These are phyloP conservation scores for Cercophora newfieldiana DNA, from an alignment of 495 filamentous ascomycete genomes.

Conservation along the genomic window DNA sequence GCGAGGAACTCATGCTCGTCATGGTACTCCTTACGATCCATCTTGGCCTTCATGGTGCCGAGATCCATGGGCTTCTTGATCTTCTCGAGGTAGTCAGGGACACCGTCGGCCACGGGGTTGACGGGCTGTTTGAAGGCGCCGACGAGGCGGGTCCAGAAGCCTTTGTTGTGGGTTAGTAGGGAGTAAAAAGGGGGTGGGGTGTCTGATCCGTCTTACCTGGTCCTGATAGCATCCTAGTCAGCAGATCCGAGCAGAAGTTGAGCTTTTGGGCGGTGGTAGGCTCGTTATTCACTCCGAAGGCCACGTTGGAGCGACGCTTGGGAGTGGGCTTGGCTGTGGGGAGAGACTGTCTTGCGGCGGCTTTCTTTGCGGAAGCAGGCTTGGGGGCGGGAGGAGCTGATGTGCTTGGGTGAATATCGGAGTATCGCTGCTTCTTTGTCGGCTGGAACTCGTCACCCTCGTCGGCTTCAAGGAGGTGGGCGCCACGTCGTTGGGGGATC, in stretches of 20 bases:
- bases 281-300: slow-evolving; percentile 22
- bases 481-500: slow-evolving; percentile 31
- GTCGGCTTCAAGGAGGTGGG: slow-evolving; percentile 39
- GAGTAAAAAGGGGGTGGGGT: not conserved
- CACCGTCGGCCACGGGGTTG: slow-evolving; percentile 43
- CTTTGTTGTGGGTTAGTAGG: slow-evolving; percentile 25
- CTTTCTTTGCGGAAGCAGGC: slow-evolving; percentile 26
- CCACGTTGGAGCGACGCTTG: slow-evolving; percentile 35
- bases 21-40: slow-evolving; percentile 44
- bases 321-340: slow-evolving; percentile 31
- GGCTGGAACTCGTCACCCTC: slow-evolving; percentile 33
- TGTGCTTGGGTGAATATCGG: slow-evolving; percentile 33
- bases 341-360: slow-evolving; percentile 25
- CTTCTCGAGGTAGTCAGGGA: slow-evolving; percentile 51
- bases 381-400: slow-evolving; percentile 14
- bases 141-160: slow-evolving; percentile 60
- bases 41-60: slow-evolving; percentile 50
- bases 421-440: slow-evolving; percentile 40
- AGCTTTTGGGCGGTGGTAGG: slow-evolving; percentile 48
- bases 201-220: not conserved
- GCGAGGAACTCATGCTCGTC: slow-evolving; percentile 45
- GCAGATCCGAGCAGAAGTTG: slow-evolving; percentile 51
- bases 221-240: slow-evolving; percentile 21
- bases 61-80: slow-evolving; percentile 52
- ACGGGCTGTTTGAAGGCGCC: slow-evolving; percentile 53